Base-by-base conservation (phyloP, 441 rosid species). In the Populus hybrid region DNA sequence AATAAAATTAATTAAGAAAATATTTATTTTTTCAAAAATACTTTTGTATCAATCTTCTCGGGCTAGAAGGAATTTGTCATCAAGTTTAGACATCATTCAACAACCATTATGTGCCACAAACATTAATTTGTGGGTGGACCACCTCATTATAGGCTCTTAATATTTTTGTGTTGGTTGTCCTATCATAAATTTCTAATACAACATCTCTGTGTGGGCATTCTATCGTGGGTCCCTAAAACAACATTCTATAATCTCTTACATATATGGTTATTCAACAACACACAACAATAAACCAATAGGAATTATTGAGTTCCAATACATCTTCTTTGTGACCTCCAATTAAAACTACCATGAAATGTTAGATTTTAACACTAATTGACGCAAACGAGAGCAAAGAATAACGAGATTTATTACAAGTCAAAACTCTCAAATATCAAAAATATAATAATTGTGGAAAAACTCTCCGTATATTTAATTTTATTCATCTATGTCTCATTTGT, bases 401-500 rank as follows among this genome's bases (percentile, higher is more conserved):
- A 6, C 2, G 0, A 34, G 7, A 5, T 1, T 34, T 6, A 34
- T 34, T 6, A 34, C 0, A 34, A 6, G 0, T 34, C 7, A 34
- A 34, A 6, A 34, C 8, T 34, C 1, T 6, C 2, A 6, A 6
- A 6, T 0, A 6, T 0, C 0, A 34, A 1, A 0, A 34, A 34
- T 1, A 6, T 34, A 0, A 34, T 34, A 6, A 1, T 34, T 6
- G 7, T 1, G 1, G 0, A 0, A 1, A 6, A 5, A 6, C 7
- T 6, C 0, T 34, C 36, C 1, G 6, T 6, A 34, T 34, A 34
- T 0, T 6, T 34, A 34, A 34, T 34, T 34, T 34, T 34, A 34
- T 34, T 32, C 0, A 32, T 32, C 0, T 0, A 0, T 5, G 0
- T 0, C 8, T 6, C 2, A 1, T 8, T 34, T 34, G 0, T 34